phyloP scores from a whole-genome alignment of 305 asterid genomes.

The Fraxinus velutina region DNA sequence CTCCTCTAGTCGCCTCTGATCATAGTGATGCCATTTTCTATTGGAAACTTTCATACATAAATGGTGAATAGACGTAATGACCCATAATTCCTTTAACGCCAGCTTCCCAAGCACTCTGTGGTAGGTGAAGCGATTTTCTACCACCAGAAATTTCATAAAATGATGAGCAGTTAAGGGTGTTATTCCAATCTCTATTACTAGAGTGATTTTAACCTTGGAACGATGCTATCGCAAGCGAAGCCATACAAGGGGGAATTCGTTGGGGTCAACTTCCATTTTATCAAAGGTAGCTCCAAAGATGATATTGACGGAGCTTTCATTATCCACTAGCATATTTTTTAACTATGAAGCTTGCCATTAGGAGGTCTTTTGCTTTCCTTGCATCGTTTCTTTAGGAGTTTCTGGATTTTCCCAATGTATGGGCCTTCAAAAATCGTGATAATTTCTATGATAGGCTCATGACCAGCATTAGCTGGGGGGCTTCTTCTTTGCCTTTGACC shows the following conservation, averaged over 20 bases:
- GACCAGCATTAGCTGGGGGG: neutral
- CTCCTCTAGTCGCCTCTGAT: neutral
- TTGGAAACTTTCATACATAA: neutral
- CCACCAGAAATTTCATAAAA: too few relatives aligned
- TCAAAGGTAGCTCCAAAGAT: neutral
- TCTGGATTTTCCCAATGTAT: neutral
- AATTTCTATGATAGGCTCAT: neutral
- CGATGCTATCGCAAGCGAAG: neutral
- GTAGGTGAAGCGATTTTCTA: neutral
- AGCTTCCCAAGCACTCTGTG: neutral
- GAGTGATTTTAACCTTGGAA: neutral
- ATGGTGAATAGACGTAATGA: neutral
- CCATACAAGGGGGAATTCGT: neutral
- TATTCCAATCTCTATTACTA: neutral
- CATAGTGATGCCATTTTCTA: neutral
- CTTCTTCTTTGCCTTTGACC: neutral
- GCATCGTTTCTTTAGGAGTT: neutral
- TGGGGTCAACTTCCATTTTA: neutral
- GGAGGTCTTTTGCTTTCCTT: neutral
- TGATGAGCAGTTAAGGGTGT: neutral
- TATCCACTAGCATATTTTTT: neutral
- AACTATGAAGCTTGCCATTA: neutral
- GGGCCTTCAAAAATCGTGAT: too few relatives aligned
- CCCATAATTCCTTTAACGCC: neutral
- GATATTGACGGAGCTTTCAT: neutral